phyloP scores from a whole-genome alignment of 2,329 filamentous ascomycete genomes.

The Xylariaceae sp. region DNA sequence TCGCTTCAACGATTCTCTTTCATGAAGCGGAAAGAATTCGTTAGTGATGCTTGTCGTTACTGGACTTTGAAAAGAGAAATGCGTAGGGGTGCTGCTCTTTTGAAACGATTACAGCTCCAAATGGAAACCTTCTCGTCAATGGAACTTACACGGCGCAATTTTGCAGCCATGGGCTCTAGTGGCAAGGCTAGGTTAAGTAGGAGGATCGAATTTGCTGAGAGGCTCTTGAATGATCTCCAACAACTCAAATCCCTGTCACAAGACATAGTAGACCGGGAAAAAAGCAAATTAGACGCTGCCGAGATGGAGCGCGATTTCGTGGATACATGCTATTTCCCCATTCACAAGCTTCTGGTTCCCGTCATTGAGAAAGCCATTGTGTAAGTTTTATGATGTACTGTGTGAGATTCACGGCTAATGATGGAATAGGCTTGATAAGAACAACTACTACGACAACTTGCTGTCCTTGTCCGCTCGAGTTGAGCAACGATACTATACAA shows the following conservation, averaged over 20 bases:
- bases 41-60: constrained; percentile 90
- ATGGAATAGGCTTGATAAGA: constrained; percentile 62
- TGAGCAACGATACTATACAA: constrained; percentile 55
- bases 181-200: constrained; percentile 73
- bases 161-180: constrained; percentile 86
- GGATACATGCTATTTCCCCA: constrained; percentile 87
- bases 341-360: constrained; percentile 69
- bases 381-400: constrained; percentile 56
- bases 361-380: constrained; percentile 74
- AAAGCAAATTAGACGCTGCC: constrained; percentile 69
- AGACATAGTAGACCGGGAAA: constrained; percentile 70
- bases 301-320: constrained; percentile 75
- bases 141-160: constrained; percentile 93
- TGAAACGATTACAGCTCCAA: constrained; percentile 90
- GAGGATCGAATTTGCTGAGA: constrained; percentile 83
- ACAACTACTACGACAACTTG: constrained; percentile 54
- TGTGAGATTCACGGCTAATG: constrained; percentile 12
- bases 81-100: constrained; percentile 79
- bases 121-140: constrained; percentile 96
- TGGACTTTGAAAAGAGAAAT: constrained; percentile 97
- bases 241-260: constrained; percentile 67
- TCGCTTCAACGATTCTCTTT: constrained; percentile 76
- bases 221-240: constrained; percentile 70
- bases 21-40: constrained; percentile 84
- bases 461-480: constrained; percentile 48